Base-by-base conservation (phyloP, 2,329 filamentous ascomycete species). In the Ophiostoma australiae region DNA sequence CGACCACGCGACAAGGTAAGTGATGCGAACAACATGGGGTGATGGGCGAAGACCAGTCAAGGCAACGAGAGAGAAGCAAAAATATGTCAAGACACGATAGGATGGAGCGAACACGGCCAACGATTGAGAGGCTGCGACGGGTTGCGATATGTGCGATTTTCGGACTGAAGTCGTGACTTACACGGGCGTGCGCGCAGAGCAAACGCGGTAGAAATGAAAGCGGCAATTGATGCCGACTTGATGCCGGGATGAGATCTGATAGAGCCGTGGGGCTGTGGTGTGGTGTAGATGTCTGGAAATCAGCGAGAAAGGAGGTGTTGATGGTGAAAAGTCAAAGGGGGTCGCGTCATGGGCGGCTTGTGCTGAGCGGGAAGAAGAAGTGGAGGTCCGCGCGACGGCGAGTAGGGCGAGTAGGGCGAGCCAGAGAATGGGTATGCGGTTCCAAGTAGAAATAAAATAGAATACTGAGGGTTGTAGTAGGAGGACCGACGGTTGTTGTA, bases 341-440 rank as follows among this genome's bases (percentile, higher is more conserved):
- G 70, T 66, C 70, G 72, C 72, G 70, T 69, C 39, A 63, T 68
- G 41, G 70, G 68, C 33, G 65, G 52, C 52, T 73, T 58, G 67
- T 71, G 67, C 65, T 63, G 52, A 65, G 70, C 63, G 70, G 66
- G 55, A 48, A 63, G 55, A 31, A 48, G 44, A 65, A 67, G 71
- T 72, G 71, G 70, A 71, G 70, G 70, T 27, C 67, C 33, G 70
- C 70, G 66, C 23, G 37, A 67, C 37, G 66, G 63, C 23, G 48
- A 69, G 67, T 44, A 66, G 44, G 11, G 31, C 44, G 58, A 66
- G 65, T 31, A 20, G 10, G 31, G 55, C 55, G 15, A 37, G 63
- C 20, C 17, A 10, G 17, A 37, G 8, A 37, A 13, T 20, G 17
- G 35, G 20, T 23, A 37, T 31, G 58, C 27, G 13, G 33, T 13